These are phyloP conservation scores for Candida smagusa DNA, from an alignment of 1,139 yeast species.

Conservation along the genomic window DNA sequence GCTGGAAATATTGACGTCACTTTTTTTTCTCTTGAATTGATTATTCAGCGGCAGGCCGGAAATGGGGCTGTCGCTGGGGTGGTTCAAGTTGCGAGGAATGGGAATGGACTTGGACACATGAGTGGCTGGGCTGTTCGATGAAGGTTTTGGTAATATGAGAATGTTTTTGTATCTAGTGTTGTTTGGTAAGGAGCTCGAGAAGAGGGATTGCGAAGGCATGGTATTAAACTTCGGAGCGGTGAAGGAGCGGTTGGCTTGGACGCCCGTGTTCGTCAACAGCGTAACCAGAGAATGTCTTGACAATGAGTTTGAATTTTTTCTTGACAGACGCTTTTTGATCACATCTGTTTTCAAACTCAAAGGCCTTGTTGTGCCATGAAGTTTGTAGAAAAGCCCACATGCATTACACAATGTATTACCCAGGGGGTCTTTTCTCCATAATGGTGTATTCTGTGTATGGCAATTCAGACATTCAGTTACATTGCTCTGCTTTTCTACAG, in stretches of 20 bases:
- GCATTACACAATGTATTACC: conserved; percentile 62
- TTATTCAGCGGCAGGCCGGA: conserved; percentile 15
- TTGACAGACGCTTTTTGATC: conserved; percentile 51
- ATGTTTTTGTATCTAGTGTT: conserved; percentile 34
- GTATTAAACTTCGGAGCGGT: conserved; percentile 2
- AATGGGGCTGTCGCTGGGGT: conserved; percentile 1
- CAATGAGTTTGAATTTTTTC: conserved; percentile 17
- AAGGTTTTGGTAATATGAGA: conserved; percentile 44
- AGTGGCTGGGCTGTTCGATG: background rate
- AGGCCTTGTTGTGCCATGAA: conserved; percentile 60
- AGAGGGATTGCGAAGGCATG: conserved; percentile 5
- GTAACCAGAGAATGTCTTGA: conserved; percentile 8
- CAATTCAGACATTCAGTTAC: conserved; percentile 47
- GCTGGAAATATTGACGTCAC: conserved; percentile 27
- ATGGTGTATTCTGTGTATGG: conserved; percentile 53
- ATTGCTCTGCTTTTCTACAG: conserved; percentile 32
- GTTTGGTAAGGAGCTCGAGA: conserved; percentile 10
- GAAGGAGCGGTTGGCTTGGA: conserved; percentile 1
- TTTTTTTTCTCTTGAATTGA: conserved; percentile 43
- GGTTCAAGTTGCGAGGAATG: conserved; percentile 18
- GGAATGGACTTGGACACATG: conserved; percentile 21
- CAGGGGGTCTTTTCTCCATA: conserved; percentile 56
- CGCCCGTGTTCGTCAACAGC: conserved; percentile 1
- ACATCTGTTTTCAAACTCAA: conserved; percentile 54
- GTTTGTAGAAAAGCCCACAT: conserved; percentile 54